Percentiles rank a stretch among this genome's conserved stretches.
Conservation (phyloP, 1,139 yeast genomes). For the Candida sojae region DNA sequence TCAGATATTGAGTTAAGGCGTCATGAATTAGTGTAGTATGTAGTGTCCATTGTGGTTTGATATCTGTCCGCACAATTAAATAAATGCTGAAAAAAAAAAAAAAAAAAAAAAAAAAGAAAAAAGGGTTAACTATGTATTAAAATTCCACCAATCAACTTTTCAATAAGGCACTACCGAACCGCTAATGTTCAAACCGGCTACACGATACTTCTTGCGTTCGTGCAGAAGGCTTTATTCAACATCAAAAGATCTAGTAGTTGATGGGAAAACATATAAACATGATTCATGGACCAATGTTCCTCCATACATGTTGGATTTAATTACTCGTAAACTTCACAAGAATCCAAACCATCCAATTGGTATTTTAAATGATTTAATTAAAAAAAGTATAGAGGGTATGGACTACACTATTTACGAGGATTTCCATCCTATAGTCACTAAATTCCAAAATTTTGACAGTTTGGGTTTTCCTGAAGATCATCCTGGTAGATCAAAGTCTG, state of each 20-base stretch:
- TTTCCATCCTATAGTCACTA: slow-evolving; percentile 82
- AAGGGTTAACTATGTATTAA: background rate
- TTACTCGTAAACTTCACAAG: slow-evolving; percentile 74
- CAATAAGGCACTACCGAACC: background rate
- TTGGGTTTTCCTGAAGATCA: slow-evolving; percentile 90
- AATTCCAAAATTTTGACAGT: slow-evolving; percentile 83
- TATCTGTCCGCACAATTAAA: background rate
- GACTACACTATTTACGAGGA: slow-evolving; percentile 83
- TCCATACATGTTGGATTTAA: slow-evolving; percentile 64
- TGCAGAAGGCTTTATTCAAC: slow-evolving; percentile 17
- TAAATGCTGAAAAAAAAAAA: background rate
- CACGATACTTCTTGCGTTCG: slow-evolving; percentile 1
- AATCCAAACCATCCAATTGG: slow-evolving; percentile 86
- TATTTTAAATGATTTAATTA: slow-evolving; percentile 73
- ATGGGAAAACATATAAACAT: slow-evolving; percentile 54
- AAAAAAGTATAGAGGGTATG: slow-evolving; percentile 59
- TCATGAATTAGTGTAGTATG: too few relatives aligned
- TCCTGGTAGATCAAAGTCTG: slow-evolving; percentile 91
- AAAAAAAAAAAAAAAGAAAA: background rate
- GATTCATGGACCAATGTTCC: slow-evolving; percentile 91
- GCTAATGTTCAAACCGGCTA: slow-evolving; percentile 3
- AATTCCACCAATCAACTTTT: background rate
- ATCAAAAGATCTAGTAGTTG: slow-evolving; percentile 36
- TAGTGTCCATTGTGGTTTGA: too few relatives aligned
- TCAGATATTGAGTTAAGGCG: too few relatives aligned